Conservation (phyloP, 2,329 filamentous ascomycete genomes). For the Pseudogymnoascus sp. region DNA sequence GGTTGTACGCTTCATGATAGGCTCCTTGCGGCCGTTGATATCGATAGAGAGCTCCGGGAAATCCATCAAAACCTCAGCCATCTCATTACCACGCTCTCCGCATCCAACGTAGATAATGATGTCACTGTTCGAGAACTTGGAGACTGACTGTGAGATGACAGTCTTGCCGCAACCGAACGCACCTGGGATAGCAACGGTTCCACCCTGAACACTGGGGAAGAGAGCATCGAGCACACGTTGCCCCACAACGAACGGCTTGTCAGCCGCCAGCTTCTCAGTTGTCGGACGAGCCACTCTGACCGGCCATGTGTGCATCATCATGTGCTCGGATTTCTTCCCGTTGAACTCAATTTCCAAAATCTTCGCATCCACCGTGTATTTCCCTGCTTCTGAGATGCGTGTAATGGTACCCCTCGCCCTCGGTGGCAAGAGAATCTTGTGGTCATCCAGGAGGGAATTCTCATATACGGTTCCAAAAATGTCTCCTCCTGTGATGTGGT, state of each 20-base stretch:
- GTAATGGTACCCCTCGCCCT: constrained; percentile 88
- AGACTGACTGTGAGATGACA: constrained; percentile 96
- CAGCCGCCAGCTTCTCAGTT: constrained; percentile 82
- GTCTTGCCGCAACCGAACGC: constrained; percentile 99
- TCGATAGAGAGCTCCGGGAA: constrained; percentile 97
- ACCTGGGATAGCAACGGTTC: constrained; percentile 94
- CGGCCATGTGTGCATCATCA: constrained; percentile 99
- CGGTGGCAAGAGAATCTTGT: constrained; percentile 88
- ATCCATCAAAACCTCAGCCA: constrained; percentile 99
- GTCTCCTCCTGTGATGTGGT: constrained; percentile 93
- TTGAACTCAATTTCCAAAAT: constrained; percentile 96
- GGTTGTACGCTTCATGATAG: constrained; percentile 99
- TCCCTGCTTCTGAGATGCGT: constrained; percentile 78
- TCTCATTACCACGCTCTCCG: constrained; percentile 93
- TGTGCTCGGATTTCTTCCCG: constrained; percentile 85
- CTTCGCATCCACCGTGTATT: constrained; percentile 89
- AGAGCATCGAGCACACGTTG: constrained; percentile 94
- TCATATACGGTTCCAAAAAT: constrained; percentile 92
- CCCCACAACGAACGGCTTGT: constrained; percentile 88
- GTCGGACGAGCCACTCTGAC: constrained; percentile 91
- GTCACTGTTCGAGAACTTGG: constrained; percentile 99
- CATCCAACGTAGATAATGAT: constrained; percentile 96
- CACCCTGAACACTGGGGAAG: constrained; percentile 93
- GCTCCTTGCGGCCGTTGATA: constrained; percentile 87
- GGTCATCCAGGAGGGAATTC: constrained; percentile 88